These are phyloP conservation scores for Asterophora lycoperdoides DNA, from an alignment of 768 basidiomycete genomes.

Conservation along the genomic window DNA sequence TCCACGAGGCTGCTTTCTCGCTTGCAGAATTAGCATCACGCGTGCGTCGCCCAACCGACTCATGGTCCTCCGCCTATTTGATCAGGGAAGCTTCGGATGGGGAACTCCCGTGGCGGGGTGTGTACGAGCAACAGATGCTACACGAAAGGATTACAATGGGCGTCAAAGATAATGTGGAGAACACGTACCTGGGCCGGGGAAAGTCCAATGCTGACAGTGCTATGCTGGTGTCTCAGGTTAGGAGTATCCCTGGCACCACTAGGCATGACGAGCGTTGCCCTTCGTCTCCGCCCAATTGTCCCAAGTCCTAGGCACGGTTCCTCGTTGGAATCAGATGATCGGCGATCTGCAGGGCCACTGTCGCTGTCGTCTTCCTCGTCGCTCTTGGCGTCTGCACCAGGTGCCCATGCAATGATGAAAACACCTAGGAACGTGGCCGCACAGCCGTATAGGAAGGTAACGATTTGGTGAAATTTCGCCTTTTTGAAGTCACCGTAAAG, in stretches of 20 bases:
- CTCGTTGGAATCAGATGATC: slow-evolving; percentile 17
- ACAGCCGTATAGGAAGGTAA: slow-evolving; percentile 85
- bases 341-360: slow-evolving; percentile 14
- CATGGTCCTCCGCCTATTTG: slow-evolving; percentile 34
- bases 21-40: background rate
- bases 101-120: slow-evolving; percentile 54
- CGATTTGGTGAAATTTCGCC: slow-evolving; percentile 73
- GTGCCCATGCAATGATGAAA: slow-evolving; percentile 76
- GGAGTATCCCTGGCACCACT: slow-evolving; percentile 42
- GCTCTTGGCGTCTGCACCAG: slow-evolving; percentile 25
- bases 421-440: slow-evolving; percentile 88
- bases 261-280: slow-evolving; percentile 47
- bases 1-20: slow-evolving; percentile 22
- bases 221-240: slow-evolving; percentile 47
- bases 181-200: slow-evolving; percentile 66
- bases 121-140: slow-evolving; percentile 64
- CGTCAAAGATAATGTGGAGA: background rate
- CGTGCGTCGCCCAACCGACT: slow-evolving; percentile 30
- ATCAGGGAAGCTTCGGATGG: slow-evolving; percentile 26
- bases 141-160: background rate
- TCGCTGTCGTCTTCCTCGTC: slow-evolving; percentile 29
- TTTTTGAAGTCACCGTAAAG: slow-evolving; percentile 91
- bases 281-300: slow-evolving; percentile 35
- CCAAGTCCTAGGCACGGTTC: slow-evolving; percentile 27
- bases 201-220: slow-evolving; percentile 59